Percentiles rank a stretch among this genome's conserved stretches.
These are phyloP conservation scores for Aspergillus panamensis DNA, from an alignment of 495 filamentous ascomycete genomes.

Conservation along the genomic window DNA sequence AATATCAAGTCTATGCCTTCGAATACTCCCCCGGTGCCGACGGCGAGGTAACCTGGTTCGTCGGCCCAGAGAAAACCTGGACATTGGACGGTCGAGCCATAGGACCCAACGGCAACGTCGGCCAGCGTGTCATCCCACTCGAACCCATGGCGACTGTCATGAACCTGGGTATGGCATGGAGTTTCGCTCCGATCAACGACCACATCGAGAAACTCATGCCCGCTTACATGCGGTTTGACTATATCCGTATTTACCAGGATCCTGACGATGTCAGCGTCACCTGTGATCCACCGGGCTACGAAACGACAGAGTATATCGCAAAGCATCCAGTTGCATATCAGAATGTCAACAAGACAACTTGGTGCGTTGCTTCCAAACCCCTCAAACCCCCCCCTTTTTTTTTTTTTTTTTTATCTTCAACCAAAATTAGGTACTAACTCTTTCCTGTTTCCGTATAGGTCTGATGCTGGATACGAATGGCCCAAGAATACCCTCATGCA, in stretches of 20 bases:
- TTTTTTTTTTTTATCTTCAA: constrained; percentile 9
- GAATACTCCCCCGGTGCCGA: constrained; percentile 65
- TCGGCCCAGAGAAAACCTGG: constrained; percentile 64
- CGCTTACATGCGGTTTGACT: constrained; percentile 69
- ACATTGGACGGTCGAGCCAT: constrained; percentile 61
- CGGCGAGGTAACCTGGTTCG: constrained; percentile 64
- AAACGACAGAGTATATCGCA: constrained; percentile 68
- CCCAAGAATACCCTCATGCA: constrained; percentile 50
- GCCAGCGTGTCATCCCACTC: constrained; percentile 62
- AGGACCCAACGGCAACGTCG: constrained; percentile 71
- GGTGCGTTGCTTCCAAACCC: constrained; percentile 26
- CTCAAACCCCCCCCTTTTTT: too few species aligned
- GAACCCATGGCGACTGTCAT: constrained; percentile 68
- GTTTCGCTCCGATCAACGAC: constrained; percentile 61
- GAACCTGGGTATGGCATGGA: constrained; percentile 71
- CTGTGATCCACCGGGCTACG: constrained; percentile 68
- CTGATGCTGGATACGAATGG: constrained; percentile 43
- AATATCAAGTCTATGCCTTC: constrained; percentile 68
- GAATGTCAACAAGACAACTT: constrained; percentile 61
- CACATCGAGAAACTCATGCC: constrained; percentile 55
- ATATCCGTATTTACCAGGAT: constrained; percentile 72
- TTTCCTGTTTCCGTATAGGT: constrained; percentile 18
- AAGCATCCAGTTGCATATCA: constrained; percentile 59
- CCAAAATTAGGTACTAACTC: constrained; percentile 11
- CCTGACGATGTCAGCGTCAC: constrained; percentile 55